Percentiles rank a stretch among this genome's conserved stretches.
Conservation (phyloP, 2,329 filamentous ascomycete species). For the Pseudocercospora fijiensis region DNA sequence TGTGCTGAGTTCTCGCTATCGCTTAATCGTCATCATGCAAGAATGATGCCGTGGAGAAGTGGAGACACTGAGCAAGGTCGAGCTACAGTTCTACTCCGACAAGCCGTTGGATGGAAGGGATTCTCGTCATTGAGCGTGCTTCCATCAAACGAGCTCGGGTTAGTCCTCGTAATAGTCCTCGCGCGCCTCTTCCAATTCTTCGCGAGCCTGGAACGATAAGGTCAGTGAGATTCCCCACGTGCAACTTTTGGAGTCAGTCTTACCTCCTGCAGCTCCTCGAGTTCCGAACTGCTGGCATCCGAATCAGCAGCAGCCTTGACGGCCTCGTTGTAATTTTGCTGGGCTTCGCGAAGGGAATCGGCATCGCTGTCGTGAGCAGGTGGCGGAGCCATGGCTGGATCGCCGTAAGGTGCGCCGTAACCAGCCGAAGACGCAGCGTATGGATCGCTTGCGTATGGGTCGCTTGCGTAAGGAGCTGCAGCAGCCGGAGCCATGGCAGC, state of each 20-base stretch:
- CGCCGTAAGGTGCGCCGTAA: constrained; percentile 1
- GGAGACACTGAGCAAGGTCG: not conserved
- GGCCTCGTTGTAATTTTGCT: constrained; percentile 27
- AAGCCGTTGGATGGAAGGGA: not conserved
- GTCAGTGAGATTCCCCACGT: not conserved
- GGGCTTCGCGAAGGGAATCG: constrained; percentile 23
- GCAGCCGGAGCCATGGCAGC: constrained; percentile 5
- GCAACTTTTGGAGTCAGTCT: not conserved
- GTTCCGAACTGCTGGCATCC: constrained; percentile 25
- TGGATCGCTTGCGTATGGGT: constrained; percentile 12
- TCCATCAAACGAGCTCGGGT: not conserved
- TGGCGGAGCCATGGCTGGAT: constrained; percentile 6
- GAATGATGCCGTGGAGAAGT: not conserved
- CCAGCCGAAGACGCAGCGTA: not conserved
- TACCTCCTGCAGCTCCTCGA: constrained; percentile 22
- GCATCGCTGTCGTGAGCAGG: constrained; percentile 21
- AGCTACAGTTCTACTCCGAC: not conserved
- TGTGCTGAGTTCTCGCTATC: not conserved
- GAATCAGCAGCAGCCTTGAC: constrained; percentile 25
- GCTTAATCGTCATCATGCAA: not conserved
- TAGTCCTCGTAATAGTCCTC: constrained; percentile 28
- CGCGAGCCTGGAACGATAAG: constrained; percentile 15
- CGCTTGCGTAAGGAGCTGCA: constrained; percentile 5
- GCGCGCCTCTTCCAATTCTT: constrained; percentile 23
- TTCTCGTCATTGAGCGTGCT: not conserved